phyloP scores from a whole-genome alignment of 2,329 filamentous ascomycete genomes.

The Cercospora beticola region DNA sequence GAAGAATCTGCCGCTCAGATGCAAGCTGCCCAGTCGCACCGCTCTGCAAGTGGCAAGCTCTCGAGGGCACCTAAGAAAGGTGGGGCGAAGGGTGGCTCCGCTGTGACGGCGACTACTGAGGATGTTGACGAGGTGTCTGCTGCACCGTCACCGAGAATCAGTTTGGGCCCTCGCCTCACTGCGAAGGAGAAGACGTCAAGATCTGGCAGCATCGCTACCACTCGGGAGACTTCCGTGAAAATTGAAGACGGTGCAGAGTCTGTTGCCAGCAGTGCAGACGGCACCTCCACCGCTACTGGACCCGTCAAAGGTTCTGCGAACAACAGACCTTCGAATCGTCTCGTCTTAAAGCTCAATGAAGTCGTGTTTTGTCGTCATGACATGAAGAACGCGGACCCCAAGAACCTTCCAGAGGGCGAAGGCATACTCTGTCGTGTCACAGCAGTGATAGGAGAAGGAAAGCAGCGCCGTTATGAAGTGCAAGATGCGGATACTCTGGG shows the following conservation, averaged over 20 bases:
- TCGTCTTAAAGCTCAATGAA: constrained; percentile 43
- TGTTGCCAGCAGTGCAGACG: constrained; percentile 46
- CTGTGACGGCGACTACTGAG: constrained; percentile 29
- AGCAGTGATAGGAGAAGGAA: constrained; percentile 54
- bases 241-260: constrained; percentile 49
- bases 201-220: constrained; percentile 47
- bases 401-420: constrained; percentile 47
- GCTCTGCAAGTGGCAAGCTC: constrained; percentile 32
- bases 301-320: constrained; percentile 33
- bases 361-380: constrained; percentile 54
- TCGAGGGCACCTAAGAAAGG: constrained; percentile 31
- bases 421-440: constrained; percentile 54
- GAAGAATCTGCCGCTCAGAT: constrained; percentile 43
- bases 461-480: constrained; percentile 55
- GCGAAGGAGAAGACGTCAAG: constrained; percentile 42
- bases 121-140: constrained; percentile 35
- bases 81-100: constrained; percentile 25
- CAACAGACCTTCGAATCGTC: constrained; percentile 31
- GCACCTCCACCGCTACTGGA: constrained; percentile 32
- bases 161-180: constrained; percentile 27
- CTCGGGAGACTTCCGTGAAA: constrained; percentile 52
- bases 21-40: constrained; percentile 30
- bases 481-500: constrained; percentile 48
- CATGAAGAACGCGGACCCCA: constrained; percentile 27
- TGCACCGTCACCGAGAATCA: constrained; percentile 37